Evolutionary conservation across 805 yeast species (phyloP), one percentile per base, ranked within the genome.

Genomic region (Hemisphaericaspora nanyangensis): DNA sequence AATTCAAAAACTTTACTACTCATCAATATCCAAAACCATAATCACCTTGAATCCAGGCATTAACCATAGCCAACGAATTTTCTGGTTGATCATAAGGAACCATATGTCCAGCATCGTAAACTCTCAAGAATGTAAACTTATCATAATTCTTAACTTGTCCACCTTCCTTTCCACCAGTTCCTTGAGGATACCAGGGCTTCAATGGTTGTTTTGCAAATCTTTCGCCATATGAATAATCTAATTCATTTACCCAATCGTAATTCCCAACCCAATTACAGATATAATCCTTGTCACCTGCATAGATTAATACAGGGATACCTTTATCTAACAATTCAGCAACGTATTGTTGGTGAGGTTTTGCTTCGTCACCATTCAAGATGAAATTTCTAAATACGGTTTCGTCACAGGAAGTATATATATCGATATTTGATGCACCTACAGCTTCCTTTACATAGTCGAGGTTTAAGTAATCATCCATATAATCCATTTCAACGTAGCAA

Each of bases 31-130:
- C 50, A 43, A 56, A 57, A 3, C 58, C 20, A 50, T 70, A 77
- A 57, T 85, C 83, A 20, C 93, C 95, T 31, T 63, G 49, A 35
- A 87, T 64, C 97, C 97, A 91, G 58, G 83, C 75, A 69, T 87
- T 85, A 46, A 90, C 76, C 89, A 90, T 82, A 40, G 78, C 88
- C 46, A 84, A 70, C 2, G 95, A 68, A 54, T 74, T 72, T 52
- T 76, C 80, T 15, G 96, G 95, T 68, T 85, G 91, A 64, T 90
- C 90, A 54, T 67, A 82, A 13, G 97, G 97, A 46, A 88, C 96
- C 96, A 90, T 89, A 65, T 91, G 97, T 19, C 97, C 97, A 37
- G 95, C 97, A 46, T 80, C 91, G 54, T 72, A 90, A 7, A 90
- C 78, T 60, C 96, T 77, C 60, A 87, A 71, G 69, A 83, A 91